Conservation (phyloP, 441 rosid genomes). For the Adansonia rubrostipa region DNA sequence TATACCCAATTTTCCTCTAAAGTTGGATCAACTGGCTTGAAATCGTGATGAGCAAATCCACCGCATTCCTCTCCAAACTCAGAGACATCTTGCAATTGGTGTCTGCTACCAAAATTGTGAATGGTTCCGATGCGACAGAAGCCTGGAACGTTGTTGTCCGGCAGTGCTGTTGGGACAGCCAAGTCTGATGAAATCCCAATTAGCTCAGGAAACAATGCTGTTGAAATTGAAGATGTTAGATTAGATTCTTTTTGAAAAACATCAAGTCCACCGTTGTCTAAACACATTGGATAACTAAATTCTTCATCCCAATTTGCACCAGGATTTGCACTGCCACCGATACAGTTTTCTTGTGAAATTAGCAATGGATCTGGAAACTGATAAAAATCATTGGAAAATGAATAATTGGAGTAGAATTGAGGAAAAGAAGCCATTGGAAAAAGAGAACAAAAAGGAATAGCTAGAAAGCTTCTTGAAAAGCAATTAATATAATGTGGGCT, state of each 20-base stretch:
- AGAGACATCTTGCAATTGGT: conserved; percentile 39
- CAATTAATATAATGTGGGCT: too few species aligned
- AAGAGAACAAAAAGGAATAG: not conserved
- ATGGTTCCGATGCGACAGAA: conserved; percentile 32
- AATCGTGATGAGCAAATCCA: conserved; percentile 48
- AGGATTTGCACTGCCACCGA: not conserved
- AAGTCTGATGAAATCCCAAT: conserved; percentile 49
- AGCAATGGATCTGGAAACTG: conserved; percentile 38
- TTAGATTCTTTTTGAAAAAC: conserved; percentile 33
- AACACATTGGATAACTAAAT: conserved; percentile 26
- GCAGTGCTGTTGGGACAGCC: conserved; percentile 38
- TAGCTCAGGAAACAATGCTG: conserved; percentile 36
- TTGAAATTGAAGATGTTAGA: conserved; percentile 28
- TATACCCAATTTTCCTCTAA: conserved; percentile 54
- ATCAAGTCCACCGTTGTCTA: conserved; percentile 19
- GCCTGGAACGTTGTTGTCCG: conserved; percentile 30
- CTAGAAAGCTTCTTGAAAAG: not conserved
- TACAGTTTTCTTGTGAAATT: conserved; percentile 8
- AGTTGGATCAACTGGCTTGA: conserved; percentile 47
- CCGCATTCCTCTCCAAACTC: conserved; percentile 57
- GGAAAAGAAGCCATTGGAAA: conserved; percentile 58
- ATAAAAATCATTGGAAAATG: conserved; percentile 46
- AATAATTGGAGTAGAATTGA: conserved; percentile 50
- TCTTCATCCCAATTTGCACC: conserved; percentile 36
- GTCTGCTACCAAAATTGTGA: conserved; percentile 39